These are phyloP conservation scores for Pelargonium fulgidum DNA, from an alignment of 441 rosid genomes.

Conservation along the genomic window DNA sequence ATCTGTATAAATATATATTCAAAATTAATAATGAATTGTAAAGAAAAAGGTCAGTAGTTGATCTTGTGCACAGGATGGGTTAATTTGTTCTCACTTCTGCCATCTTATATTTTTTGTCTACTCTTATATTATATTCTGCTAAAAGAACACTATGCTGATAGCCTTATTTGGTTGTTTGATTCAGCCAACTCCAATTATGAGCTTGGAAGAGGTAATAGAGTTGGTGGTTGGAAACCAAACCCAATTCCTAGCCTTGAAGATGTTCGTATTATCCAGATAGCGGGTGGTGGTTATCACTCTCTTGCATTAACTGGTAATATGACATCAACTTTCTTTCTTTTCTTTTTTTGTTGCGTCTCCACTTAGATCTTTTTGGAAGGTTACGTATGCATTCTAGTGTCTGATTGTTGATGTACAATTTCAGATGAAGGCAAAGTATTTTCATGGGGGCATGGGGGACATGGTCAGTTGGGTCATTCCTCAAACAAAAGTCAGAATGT, in stretches of 20 bases:
- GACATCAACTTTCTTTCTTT: no score
- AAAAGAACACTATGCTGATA: background rate
- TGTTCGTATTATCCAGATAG: constrained; percentile 56
- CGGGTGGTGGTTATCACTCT: constrained; percentile 85
- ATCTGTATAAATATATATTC: no score
- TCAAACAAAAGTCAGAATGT: constrained; percentile 45
- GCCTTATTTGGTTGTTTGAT: constrained; percentile 5
- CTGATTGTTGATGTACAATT: constrained; percentile 22
- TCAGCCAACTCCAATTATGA: constrained; percentile 87
- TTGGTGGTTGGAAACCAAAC: constrained; percentile 82
- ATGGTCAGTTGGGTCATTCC: constrained; percentile 76
- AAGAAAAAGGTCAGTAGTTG: background rate
- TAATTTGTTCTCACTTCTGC: background rate
- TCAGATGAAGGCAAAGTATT: constrained; percentile 74
- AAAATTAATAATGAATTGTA: no score
- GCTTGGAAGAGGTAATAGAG: constrained; percentile 78
- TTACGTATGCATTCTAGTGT: constrained; percentile 1
- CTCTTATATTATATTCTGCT: background rate
- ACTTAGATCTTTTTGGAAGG: background rate
- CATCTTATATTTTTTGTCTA: background rate
- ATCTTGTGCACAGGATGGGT: background rate
- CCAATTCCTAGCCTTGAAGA: constrained; percentile 56
- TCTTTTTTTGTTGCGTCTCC: background rate
- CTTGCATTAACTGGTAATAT: constrained; percentile 74
- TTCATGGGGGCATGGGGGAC: constrained; percentile 96